phyloP scores from a whole-genome alignment of 2,329 filamentous ascomycete genomes.

The Penicillium sp. region DNA sequence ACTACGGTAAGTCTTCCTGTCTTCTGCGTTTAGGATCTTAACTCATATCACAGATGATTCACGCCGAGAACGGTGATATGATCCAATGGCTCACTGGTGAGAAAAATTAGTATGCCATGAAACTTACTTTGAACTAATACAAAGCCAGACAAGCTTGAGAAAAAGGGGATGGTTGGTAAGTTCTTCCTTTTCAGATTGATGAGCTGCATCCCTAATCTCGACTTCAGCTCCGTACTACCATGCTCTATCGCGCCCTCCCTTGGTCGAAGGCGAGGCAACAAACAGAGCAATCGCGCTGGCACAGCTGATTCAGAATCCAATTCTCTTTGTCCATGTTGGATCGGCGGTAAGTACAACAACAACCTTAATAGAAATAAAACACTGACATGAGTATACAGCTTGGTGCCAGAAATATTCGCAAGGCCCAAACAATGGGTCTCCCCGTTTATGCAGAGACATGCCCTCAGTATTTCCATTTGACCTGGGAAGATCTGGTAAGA shows the following conservation, averaged over 20 bases:
- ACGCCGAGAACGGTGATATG: constrained; percentile 50
- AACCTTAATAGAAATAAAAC: not conserved
- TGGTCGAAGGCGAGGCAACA: constrained; percentile 47
- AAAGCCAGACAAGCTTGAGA: constrained; percentile 34
- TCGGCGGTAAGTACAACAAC: constrained; percentile 26
- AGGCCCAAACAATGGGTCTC: constrained; percentile 52
- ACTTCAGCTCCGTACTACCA: constrained; percentile 43
- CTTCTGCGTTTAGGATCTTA: not conserved
- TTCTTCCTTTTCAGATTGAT: not conserved
- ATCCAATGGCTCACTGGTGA: constrained; percentile 34
- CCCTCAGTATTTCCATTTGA: constrained; percentile 60
- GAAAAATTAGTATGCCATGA: not conserved
- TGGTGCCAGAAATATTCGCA: constrained; percentile 51
- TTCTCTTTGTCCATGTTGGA: constrained; percentile 56
- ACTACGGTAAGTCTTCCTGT: constrained; percentile 1
- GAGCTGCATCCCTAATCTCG: constrained; percentile 5
- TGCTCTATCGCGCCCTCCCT: constrained; percentile 41
- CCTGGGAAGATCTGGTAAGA: constrained; percentile 29
- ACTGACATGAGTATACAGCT: constrained; percentile 21
- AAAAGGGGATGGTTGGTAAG: constrained; percentile 12
- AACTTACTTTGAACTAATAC: not conserved
- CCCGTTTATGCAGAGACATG: constrained; percentile 60
- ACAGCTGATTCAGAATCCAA: constrained; percentile 52
- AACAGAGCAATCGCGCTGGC: constrained; percentile 54
- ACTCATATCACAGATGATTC: constrained; percentile 38